Base-by-base conservation (phyloP, 192 early-diverging fungal genomes). In the Dispira parvispora region DNA sequence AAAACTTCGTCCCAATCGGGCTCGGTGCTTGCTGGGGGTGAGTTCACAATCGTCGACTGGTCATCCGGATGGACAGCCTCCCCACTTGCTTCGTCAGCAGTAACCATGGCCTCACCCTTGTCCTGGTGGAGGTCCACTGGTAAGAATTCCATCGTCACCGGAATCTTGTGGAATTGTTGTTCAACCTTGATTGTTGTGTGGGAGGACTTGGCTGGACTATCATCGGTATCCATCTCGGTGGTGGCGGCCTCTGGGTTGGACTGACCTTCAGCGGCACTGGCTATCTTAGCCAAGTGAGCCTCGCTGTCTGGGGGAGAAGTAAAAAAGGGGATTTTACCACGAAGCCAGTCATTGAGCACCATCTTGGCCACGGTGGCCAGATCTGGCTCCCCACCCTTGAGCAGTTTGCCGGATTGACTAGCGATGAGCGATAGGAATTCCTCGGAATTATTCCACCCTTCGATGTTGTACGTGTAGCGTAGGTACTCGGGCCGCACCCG, bases 361-460 rank as follows among this genome's bases (percentile, higher is more conserved):
- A 96, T 99, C 70, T 92, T 92, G 43, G 96, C 84, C 14, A 95
- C 90, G 23, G 87, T 87, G 14, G 78, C 74, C 43, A 94, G 43
- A 74, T 99, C 91, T n/a, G 96, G 87, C 65, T 99, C 96, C 13
- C 90, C 96, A 61, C 92, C 91, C 75, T 93, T 99, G 68, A 96
- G 75, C 67, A 99, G 73, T 76, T 89, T 89, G 25, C 96, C 96
- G 16, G 84, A 82, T 61, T 81, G 83, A 62, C 84, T 82, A 58
- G 91, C 92, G 45, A 97, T 69, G 71, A 94, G 86, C 21, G 77
- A 79, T 73, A 99, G 74, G 68, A 99, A 97, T 66, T 99, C 96
- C n/a, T 80, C 75, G 23, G 86, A 76, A 64, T 92, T 89, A 46
- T 65, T 71, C 93, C 93, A 99, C 45, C 79, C 77, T 61, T 83